These are phyloP conservation scores for Gossypium gossypioides DNA, from an alignment of 441 rosid genomes.

Conservation along the genomic window DNA sequence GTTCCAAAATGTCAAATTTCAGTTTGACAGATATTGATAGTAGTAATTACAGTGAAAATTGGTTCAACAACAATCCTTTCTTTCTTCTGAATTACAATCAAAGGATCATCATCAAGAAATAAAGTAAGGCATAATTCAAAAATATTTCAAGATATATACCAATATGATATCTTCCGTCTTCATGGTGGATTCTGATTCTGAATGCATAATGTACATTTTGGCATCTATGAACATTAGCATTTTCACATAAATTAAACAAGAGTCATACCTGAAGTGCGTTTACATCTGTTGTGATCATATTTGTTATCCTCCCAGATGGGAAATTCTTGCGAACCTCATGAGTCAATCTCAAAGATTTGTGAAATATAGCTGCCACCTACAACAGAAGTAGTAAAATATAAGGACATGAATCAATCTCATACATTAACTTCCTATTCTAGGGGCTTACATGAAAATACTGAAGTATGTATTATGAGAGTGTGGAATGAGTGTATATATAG, in stretches of 20 bases:
- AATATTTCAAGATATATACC: not conserved
- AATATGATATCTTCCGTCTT: not conserved
- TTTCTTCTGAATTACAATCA: not conserved
- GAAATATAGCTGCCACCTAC: constrained; percentile 89
- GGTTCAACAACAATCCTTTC: not conserved
- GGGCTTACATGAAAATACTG: not conserved
- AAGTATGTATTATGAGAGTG: not conserved
- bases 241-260: not conserved
- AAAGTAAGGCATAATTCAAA: not conserved
- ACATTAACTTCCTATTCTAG: not conserved
- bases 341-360: constrained; percentile 67
- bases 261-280: constrained; percentile 65
- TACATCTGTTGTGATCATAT: constrained; percentile 92
- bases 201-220: not conserved
- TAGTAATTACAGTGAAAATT: not conserved
- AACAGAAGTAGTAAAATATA: constrained; percentile 10
- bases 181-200: not conserved
- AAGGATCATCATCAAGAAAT: not conserved
- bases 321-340: constrained; percentile 77
- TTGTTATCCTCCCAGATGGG: constrained; percentile 76
- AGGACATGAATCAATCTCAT: not conserved
- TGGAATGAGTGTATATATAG: not conserved
- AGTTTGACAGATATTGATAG: not conserved
- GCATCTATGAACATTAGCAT: not conserved
- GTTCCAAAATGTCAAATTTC: not conserved